Conservation (phyloP, 2,329 filamentous ascomycete genomes). For the Colletotrichum trifolii region DNA sequence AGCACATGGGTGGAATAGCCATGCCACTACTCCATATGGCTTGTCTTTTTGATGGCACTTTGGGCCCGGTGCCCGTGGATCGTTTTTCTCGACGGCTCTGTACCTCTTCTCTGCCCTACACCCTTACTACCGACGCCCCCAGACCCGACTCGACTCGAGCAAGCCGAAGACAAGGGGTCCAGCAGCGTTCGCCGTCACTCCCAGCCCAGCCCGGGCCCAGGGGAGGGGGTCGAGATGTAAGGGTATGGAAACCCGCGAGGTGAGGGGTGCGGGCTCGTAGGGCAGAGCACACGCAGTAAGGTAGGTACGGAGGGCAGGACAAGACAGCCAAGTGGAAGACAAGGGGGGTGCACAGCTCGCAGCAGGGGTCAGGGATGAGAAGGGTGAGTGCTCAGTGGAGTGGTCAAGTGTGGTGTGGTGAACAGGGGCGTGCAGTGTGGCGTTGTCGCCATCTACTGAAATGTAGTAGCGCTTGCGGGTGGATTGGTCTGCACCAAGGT, state of each 20-base stretch:
- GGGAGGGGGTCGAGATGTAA: no score
- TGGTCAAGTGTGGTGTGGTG: slow-evolving; percentile 10
- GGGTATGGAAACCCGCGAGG: no score
- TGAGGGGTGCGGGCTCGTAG: slow-evolving; percentile 17
- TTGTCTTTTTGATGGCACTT: slow-evolving; percentile 24
- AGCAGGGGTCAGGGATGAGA: slow-evolving; percentile 21
- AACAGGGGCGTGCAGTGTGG: slow-evolving; percentile 1
- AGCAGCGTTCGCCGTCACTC: no score
- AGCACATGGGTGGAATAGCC: slow-evolving; percentile 24
- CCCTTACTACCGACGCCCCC: no score
- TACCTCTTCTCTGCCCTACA: no score
- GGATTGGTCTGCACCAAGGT: no score
- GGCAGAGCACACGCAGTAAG: slow-evolving; percentile 36
- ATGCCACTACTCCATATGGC: neutral
- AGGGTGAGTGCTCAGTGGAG: slow-evolving; percentile 1
- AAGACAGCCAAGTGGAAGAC: neutral
- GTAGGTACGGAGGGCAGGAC: slow-evolving; percentile 19
- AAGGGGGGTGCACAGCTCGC: slow-evolving; percentile 29
- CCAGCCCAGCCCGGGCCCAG: no score
- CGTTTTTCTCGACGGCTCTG: slow-evolving; percentile 8
- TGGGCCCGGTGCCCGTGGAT: slow-evolving; percentile 31
- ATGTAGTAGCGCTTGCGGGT: no score
- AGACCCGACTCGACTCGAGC: no score
- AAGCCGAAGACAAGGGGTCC: no score
- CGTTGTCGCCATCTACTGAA: neutral